These are phyloP conservation scores for Erysimum cheiri DNA, from an alignment of 441 rosid species.

Conservation along the genomic window DNA sequence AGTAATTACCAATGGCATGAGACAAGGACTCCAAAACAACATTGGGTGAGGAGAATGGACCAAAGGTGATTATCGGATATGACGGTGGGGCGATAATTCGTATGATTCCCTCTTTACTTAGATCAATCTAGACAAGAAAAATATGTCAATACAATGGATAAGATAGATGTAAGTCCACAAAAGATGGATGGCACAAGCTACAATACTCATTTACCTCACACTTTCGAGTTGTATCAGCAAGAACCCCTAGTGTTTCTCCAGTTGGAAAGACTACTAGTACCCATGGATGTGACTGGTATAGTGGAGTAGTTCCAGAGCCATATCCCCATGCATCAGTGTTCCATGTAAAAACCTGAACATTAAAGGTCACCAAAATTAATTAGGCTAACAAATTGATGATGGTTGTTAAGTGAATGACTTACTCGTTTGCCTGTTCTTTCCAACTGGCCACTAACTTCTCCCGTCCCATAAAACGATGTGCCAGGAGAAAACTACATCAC, in stretches of 20 bases:
- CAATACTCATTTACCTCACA: slow-evolving; percentile 72
- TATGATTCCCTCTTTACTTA: slow-evolving; percentile 65
- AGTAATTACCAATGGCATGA: slow-evolving; percentile 70
- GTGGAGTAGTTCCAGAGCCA: slow-evolving; percentile 85
- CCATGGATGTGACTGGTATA: slow-evolving; percentile 99
- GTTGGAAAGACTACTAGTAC: slow-evolving; percentile 81
- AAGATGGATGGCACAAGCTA: slow-evolving; percentile 20
- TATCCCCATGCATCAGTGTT: slow-evolving; percentile 90
- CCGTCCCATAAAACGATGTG: slow-evolving; percentile 91
- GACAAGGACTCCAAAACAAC: slow-evolving; percentile 80
- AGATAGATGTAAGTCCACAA: slow-evolving; percentile 9
- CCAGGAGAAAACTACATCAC: slow-evolving; percentile 72
- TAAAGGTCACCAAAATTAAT: neutral
- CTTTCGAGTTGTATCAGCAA: slow-evolving; percentile 86
- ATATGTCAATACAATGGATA: slow-evolving; percentile 24
- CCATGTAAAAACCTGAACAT: slow-evolving; percentile 86
- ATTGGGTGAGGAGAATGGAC: slow-evolving; percentile 81
- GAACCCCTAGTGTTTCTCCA: slow-evolving; percentile 91
- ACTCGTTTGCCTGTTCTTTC: slow-evolving; percentile 97
- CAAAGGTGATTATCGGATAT: slow-evolving; percentile 89
- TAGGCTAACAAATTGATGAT: neutral
- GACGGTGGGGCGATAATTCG: slow-evolving; percentile 60
- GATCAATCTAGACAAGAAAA: slow-evolving; percentile 75
- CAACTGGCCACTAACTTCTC: slow-evolving; percentile 95
- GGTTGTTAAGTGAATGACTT: slow-evolving; percentile 39